phyloP scores from a whole-genome alignment of 164 flowering plant species.

The Chimonanthus praecox region DNA sequence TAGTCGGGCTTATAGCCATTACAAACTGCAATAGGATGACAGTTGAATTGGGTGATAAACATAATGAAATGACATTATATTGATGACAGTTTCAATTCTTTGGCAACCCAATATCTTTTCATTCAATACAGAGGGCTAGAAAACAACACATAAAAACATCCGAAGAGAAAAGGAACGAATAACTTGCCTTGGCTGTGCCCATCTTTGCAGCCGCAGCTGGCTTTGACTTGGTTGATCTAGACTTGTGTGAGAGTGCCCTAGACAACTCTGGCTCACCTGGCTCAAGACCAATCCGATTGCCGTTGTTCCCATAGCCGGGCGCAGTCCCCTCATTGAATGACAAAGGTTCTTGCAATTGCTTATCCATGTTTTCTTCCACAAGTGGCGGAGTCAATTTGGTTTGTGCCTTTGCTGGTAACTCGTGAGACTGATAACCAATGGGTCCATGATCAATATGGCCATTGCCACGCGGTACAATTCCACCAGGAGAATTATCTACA shows the following conservation, averaged over 20 bases:
- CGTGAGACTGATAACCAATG: conserved; percentile 32
- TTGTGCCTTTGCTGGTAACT: conserved; percentile 21
- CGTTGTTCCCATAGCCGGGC: conserved; percentile 7
- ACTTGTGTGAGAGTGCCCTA: conserved; percentile 57
- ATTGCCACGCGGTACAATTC: conserved; percentile 39
- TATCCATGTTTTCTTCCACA: conserved; percentile 30
- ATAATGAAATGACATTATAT: not conserved
- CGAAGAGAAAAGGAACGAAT: not conserved
- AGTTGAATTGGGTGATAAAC: not conserved
- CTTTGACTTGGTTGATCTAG: conserved; percentile 43
- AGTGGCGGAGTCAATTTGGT: conserved; percentile 22
- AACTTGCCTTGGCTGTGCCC: conserved; percentile 16
- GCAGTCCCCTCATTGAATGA: conserved; percentile 38
- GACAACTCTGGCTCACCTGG: conserved; percentile 68
- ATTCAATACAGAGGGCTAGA: not conserved
- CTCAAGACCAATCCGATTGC: conserved; percentile 28
- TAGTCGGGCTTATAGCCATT: not conserved
- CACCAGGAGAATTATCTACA: conserved; percentile 42
- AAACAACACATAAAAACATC: not conserved
- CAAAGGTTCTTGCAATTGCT: conserved; percentile 42
- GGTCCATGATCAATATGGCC: conserved; percentile 32
- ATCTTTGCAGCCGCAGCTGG: conserved; percentile 69
- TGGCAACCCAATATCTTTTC: not conserved
- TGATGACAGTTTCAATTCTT: not conserved
- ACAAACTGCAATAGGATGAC: not conserved